These are phyloP conservation scores for Arachis hypogaea DNA, from an alignment of 306 rosid species.

Conservation along the genomic window DNA sequence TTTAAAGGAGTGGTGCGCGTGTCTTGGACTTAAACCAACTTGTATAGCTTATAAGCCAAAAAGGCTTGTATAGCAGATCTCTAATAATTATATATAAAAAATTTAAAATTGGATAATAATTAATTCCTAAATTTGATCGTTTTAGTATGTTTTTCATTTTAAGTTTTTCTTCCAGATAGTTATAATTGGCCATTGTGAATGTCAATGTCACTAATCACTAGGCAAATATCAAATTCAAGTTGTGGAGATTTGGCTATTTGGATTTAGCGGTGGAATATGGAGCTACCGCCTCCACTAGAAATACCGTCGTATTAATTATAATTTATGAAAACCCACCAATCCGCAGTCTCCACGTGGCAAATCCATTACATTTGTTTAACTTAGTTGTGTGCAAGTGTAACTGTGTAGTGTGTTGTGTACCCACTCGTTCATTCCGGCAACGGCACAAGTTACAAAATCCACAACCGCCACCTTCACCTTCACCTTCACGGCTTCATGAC, in stretches of 20 bases:
- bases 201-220: neutral
- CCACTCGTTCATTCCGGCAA: neutral
- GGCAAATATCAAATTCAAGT: neutral
- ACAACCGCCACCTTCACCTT: neutral
- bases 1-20: too few species aligned
- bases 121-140: too few species aligned
- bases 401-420: neutral
- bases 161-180: too few species aligned
- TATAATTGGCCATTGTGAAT: too few species aligned
- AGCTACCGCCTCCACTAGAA: slow-evolving; percentile 30
- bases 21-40: too few species aligned
- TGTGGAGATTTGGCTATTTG: slow-evolving; percentile 14
- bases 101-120: too few species aligned
- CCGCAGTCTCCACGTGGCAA: slow-evolving; percentile 15
- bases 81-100: too few species aligned
- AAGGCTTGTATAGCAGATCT: too few species aligned
- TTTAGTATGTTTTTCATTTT: too few species aligned
- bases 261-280: slow-evolving; percentile 36
- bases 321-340: slow-evolving; percentile 10
- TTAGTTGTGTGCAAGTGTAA: too few species aligned
- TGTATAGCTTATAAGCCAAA: too few species aligned
- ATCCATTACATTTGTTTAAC: neutral
- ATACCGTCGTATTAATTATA: neutral
- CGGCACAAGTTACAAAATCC: neutral
- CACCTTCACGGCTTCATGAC: too few species aligned